Percentiles rank a stretch among this genome's conserved stretches.
Evolutionary conservation across 345 rosid species (phyloP).

Genomic region (Nasturtium officinale): DNA sequence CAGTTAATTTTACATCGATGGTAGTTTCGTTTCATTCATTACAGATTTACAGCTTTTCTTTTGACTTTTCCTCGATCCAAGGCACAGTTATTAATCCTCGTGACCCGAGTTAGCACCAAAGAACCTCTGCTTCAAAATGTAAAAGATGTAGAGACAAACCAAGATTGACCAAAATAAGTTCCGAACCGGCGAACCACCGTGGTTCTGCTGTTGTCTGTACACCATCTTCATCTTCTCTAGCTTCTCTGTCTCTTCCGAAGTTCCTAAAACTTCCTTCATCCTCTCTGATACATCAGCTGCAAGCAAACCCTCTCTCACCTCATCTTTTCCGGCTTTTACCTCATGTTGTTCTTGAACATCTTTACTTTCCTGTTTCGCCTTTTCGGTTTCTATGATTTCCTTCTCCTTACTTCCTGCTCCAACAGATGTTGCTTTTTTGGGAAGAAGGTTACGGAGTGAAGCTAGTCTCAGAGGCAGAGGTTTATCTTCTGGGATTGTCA

Average conservation of each 20-base stretch:
- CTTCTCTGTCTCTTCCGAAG: constrained; percentile 29
- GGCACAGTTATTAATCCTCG: constrained; percentile 14
- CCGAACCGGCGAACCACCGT: constrained; percentile 28
- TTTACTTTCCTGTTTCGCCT: constrained; percentile 20
- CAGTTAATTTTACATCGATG: constrained; percentile 20
- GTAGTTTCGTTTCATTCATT: constrained; percentile 8
- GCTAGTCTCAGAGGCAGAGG: constrained; percentile 37
- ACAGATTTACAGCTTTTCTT: constrained; percentile 17
- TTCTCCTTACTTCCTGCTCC: constrained; percentile 39
- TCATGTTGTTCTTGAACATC: constrained; percentile 17
- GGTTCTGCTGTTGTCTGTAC: constrained; percentile 28
- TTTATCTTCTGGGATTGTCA: constrained; percentile 54
- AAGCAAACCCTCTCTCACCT: constrained; percentile 32
- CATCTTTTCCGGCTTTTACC: constrained; percentile 12
- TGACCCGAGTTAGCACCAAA: constrained; percentile 27
- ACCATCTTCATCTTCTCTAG: constrained; percentile 30
- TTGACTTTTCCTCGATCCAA: not conserved
- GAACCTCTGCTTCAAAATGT: constrained; percentile 43
- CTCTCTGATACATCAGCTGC: constrained; percentile 41
- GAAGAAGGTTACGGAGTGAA: constrained; percentile 42
- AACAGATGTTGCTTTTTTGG: constrained; percentile 28
- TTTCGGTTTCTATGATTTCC: constrained; percentile 28
- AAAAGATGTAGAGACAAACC: constrained; percentile 40
- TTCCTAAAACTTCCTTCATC: constrained; percentile 36
- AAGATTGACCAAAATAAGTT: constrained; percentile 40